Evolutionary conservation across 164 flowering plant species (phyloP).

Genomic region (Santalum album): DNA sequence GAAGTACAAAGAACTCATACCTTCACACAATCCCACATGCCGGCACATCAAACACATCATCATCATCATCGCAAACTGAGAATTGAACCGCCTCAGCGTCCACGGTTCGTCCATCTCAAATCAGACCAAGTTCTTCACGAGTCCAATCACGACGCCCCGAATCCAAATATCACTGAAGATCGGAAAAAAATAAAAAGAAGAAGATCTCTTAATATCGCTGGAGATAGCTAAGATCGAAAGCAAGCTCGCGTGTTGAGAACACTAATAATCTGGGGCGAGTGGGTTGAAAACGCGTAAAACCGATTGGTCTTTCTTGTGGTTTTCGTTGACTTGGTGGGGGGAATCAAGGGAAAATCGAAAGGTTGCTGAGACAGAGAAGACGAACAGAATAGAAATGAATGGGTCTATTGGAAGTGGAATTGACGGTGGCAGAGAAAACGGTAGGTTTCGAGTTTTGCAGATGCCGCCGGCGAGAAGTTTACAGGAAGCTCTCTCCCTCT

Average conservation of each 20-base stretch:
- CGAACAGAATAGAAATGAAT: background rate
- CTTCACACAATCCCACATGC: slow-evolving; percentile 37
- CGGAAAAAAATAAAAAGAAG: too few relatives aligned
- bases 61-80: slow-evolving; percentile 4
- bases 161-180: too few relatives aligned
- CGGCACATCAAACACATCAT: slow-evolving; percentile 18
- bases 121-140: background rate
- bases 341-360: background rate
- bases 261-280: background rate
- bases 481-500: background rate
- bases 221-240: too few relatives aligned
- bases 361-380: background rate
- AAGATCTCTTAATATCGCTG: too few relatives aligned
- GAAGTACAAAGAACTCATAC: slow-evolving; percentile 16
- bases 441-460: background rate
- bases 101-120: slow-evolving; percentile 19
- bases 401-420: background rate
- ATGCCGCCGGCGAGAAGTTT: background rate
- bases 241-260: too few relatives aligned
- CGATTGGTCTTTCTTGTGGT: too few relatives aligned
- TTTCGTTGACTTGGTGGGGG: background rate
- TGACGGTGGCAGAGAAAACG: background rate
- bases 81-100: slow-evolving; percentile 19
- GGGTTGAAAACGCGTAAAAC: background rate
- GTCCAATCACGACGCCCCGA: background rate